Conservation (phyloP, 352 stramenopile species). For the Phytophthora hybrid region DNA sequence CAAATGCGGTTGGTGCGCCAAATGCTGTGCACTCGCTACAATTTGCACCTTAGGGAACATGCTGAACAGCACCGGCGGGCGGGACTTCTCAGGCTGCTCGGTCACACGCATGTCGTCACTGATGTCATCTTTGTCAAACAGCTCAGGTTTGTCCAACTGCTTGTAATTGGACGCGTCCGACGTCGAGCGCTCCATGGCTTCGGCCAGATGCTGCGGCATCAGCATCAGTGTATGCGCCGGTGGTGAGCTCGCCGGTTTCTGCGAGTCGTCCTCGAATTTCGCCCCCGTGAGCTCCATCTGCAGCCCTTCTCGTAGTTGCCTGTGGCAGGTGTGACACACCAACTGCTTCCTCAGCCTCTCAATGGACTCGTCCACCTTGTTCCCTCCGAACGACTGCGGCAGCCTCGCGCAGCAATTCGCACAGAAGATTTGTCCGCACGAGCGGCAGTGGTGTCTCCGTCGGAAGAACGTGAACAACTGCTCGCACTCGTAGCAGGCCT, state of each 20-base stretch:
- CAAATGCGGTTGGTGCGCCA: slow-evolving; percentile 74
- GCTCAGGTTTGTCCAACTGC: slow-evolving; percentile 67
- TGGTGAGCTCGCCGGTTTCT: slow-evolving; percentile 43
- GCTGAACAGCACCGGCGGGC: slow-evolving; percentile 67
- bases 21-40: slow-evolving; percentile 79
- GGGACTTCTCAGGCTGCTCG: slow-evolving; percentile 65
- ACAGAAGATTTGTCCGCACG: slow-evolving; percentile 89
- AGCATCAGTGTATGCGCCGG: slow-evolving; percentile 69
- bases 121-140: slow-evolving; percentile 87
- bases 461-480: slow-evolving; percentile 87
- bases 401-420: slow-evolving; percentile 81
- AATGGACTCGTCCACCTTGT: slow-evolving; percentile 85
- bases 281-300: slow-evolving; percentile 72
- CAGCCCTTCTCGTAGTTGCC: slow-evolving; percentile 82
- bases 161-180: slow-evolving; percentile 70
- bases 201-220: slow-evolving; percentile 79
- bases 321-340: slow-evolving; percentile 86
- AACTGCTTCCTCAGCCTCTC: slow-evolving; percentile 80
- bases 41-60: slow-evolving; percentile 92
- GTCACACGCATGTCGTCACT: slow-evolving; percentile 68
- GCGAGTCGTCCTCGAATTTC: slow-evolving; percentile 41
- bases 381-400: slow-evolving; percentile 78
- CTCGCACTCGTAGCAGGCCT: slow-evolving; percentile 86
- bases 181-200: slow-evolving; percentile 69
- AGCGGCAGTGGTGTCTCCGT: slow-evolving; percentile 83